A percentile compares a stretch with the other conserved stretches of the same genome.
These are phyloP conservation scores for Torulaspora indica DNA, from an alignment of 805 yeast genomes.

Conservation along the genomic window DNA sequence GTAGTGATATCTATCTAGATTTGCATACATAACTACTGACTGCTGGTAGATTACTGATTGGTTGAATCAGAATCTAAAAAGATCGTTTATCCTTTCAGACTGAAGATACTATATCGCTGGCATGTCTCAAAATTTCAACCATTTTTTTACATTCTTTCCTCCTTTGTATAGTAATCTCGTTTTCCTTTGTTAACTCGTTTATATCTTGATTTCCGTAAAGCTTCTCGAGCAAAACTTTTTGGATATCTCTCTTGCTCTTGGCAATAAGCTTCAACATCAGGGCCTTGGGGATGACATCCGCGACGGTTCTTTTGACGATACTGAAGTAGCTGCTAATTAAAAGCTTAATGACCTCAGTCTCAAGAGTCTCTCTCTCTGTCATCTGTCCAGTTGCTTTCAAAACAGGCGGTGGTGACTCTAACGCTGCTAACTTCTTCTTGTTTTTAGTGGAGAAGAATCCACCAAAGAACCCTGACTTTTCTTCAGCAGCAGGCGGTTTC, in stretches of 20 bases:
- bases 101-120: conserved; percentile 74
- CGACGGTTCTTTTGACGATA: conserved; percentile 88
- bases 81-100: conserved; percentile 23
- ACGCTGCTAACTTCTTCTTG: conserved; percentile 86
- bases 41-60: background rate
- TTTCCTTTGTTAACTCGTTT: conserved; percentile 79
- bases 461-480: conserved; percentile 82
- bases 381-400: conserved; percentile 84
- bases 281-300: conserved; percentile 93
- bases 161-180: conserved; percentile 86
- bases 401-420: conserved; percentile 97
- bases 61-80: background rate
- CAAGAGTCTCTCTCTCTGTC: conserved; percentile 94
- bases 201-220: conserved; percentile 73
- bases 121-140: conserved; percentile 88
- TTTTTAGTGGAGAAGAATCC: conserved; percentile 90
- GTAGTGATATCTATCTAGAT: background rate
- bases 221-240: conserved; percentile 81
- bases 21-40: background rate
- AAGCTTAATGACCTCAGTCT: conserved; percentile 93
- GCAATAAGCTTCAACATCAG: conserved; percentile 88
- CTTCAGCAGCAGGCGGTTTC: conserved; percentile 36
- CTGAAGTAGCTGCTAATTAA: conserved; percentile 84
- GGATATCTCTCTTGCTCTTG: conserved; percentile 80
- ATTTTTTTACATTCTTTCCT: conserved; percentile 91